Conservation (phyloP, 768 basidiomycete species). For the Mycena maculata region DNA sequence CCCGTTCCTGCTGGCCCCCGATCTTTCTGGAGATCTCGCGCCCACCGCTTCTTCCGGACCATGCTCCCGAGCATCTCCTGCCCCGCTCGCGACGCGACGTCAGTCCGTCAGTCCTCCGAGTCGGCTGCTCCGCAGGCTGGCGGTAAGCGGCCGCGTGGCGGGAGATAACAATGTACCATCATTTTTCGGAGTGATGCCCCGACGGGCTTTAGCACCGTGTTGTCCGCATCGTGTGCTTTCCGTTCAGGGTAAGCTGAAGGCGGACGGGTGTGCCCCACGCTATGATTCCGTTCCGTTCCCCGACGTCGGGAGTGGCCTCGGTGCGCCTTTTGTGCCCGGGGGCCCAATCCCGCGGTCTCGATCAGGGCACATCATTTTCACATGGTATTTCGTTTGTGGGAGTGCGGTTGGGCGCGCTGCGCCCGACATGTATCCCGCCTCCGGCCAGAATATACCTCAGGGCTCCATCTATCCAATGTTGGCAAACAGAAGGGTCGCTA, state of each 20-base stretch:
- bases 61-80: no score
- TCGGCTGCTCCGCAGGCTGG: not conserved
- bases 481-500: not conserved
- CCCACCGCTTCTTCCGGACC: not conserved
- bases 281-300: not conserved
- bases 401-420: not conserved
- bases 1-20: not conserved
- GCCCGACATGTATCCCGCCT: not conserved
- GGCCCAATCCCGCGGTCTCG: not conserved
- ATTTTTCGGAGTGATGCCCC: not conserved
- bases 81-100: no score
- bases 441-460: not conserved
- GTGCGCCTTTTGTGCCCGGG: no score
- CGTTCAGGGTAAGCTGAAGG: not conserved
- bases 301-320: not conserved
- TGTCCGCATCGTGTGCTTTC: no score
- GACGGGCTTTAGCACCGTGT: not conserved
- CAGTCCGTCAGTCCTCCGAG: no score
- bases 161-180: not conserved
- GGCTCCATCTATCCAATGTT: not conserved
- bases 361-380: not conserved
- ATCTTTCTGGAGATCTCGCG: not conserved
- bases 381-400: conserved; percentile 6
- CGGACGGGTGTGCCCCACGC: not conserved
- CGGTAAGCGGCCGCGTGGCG: not conserved